phyloP scores from a whole-genome alignment of 2,329 filamentous ascomycete species.

The Aspergillus fijiensis region DNA sequence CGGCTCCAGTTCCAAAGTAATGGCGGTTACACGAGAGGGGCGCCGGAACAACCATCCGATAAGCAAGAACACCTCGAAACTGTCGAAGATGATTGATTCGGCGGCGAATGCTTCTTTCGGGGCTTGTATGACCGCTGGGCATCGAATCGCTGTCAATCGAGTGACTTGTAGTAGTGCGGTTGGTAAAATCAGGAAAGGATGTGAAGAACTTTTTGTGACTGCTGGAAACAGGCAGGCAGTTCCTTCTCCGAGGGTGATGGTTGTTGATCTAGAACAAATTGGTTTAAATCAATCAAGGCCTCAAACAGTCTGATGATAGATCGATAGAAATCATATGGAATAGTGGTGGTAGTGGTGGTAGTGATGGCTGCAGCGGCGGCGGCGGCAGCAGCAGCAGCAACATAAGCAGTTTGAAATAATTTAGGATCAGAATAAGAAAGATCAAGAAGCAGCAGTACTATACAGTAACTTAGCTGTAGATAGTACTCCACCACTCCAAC shows the following conservation, averaged over 20 bases:
- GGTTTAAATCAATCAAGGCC: not conserved
- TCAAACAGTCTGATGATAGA: not conserved
- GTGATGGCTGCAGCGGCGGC: no score
- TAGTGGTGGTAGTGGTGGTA: not conserved
- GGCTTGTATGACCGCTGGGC: conserved; percentile 6
- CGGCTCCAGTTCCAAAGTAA: conserved; percentile 27
- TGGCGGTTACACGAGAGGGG: conserved; percentile 26
- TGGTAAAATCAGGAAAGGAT: not conserved
- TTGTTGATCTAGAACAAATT: not conserved
- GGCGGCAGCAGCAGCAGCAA: no score
- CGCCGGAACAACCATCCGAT: conserved; percentile 30
- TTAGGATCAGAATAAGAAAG: no score
- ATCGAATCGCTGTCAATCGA: conserved; percentile 3
- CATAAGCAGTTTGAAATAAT: no score
- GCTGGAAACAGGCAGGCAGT: conserved; percentile 5
- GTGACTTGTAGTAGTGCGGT: not conserved
- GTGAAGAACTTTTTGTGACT: conserved; percentile 7
- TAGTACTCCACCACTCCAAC: no score
- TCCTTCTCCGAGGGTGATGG: not conserved
- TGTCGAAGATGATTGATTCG: conserved; percentile 6
- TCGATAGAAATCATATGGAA: no score
- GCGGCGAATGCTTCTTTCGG: conserved; percentile 3
- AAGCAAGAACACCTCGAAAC: conserved; percentile 17
- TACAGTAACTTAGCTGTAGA: no score
- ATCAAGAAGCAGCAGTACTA: no score